phyloP scores from a whole-genome alignment of 1,284 basidiomycete species.

The Sanghuangporus weigelae region DNA sequence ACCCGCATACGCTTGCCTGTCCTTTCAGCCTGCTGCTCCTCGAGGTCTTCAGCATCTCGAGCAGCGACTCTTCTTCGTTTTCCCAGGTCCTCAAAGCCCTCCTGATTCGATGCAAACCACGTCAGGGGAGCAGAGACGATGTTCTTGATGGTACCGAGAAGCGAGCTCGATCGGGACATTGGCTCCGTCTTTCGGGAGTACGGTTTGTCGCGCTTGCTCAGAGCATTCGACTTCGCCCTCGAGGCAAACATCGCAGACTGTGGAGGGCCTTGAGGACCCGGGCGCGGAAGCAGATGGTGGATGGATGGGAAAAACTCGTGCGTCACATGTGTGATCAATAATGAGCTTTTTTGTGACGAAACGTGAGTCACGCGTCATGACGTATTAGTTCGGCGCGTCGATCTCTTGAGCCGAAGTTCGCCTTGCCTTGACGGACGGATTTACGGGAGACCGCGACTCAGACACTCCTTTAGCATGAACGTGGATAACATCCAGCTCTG shows the following conservation, averaged over 20 bases:
- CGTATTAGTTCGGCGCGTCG: not conserved
- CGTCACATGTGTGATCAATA: not conserved
- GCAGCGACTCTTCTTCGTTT: constrained; percentile 46
- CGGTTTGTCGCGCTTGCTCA: constrained; percentile 2
- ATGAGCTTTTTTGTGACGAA: not conserved
- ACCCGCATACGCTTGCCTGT: constrained; percentile 51
- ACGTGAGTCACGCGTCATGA: not conserved
- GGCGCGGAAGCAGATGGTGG: not conserved
- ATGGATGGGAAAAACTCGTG: not conserved
- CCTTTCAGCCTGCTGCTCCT: constrained; percentile 22
- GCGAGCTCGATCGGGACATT: constrained; percentile 15
- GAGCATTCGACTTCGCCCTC: not conserved
- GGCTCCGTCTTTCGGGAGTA: constrained; percentile 1
- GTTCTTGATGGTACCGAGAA: constrained; percentile 40
- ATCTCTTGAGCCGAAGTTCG: not conserved
- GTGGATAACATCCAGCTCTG: no score
- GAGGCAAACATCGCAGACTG: constrained; percentile 11
- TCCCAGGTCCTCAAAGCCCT: constrained; percentile 36
- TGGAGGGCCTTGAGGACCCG: not conserved
- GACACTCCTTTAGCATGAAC: not conserved
- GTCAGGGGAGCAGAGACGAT: constrained; percentile 58
- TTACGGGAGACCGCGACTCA: not conserved
- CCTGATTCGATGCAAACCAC: constrained; percentile 48
- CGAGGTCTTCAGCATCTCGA: constrained; percentile 27
- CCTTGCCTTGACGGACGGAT: not conserved